Conservation (phyloP, 306 rosid genomes). For the Rubus idaeus region DNA sequence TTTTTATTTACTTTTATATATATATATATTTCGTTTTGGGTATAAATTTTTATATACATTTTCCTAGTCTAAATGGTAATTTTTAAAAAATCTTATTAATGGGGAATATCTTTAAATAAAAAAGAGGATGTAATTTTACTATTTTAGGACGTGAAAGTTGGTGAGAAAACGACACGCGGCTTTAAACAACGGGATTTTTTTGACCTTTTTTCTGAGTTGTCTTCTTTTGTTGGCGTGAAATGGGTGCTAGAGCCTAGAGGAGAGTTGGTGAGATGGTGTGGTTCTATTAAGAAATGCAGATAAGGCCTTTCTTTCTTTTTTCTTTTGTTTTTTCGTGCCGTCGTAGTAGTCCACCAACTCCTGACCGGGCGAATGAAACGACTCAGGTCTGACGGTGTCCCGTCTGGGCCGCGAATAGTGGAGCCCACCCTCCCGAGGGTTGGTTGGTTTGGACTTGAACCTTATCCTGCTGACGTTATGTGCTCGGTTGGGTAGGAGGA, state of each 20-base stretch:
- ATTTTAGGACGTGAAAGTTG: neutral
- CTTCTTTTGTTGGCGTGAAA: neutral
- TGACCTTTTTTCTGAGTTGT: neutral
- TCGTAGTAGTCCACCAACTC: neutral
- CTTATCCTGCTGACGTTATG: no score
- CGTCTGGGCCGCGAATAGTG: neutral
- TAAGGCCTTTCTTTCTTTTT: neutral
- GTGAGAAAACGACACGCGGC: neutral
- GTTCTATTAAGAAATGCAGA: neutral
- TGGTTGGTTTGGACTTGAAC: neutral
- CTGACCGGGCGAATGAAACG: neutral
- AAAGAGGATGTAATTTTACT: no score
- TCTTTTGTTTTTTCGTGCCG: neutral
- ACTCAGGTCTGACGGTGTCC: no score
- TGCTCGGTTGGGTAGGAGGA: no score
- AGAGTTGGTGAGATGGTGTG: constrained; percentile 9
- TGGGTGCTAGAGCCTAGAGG: neutral
- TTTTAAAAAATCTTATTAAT: no score
- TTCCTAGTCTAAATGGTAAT: no score
- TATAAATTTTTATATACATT: no score
- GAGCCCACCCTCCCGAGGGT: neutral
- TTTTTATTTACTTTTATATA: no score
- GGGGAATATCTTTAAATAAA: no score
- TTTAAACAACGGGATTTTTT: neutral
- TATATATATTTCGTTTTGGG: no score